Evolutionary conservation across 495 filamentous ascomycete genomes (phyloP).

Genomic region (Thermothielavioides terrestris): DNA sequence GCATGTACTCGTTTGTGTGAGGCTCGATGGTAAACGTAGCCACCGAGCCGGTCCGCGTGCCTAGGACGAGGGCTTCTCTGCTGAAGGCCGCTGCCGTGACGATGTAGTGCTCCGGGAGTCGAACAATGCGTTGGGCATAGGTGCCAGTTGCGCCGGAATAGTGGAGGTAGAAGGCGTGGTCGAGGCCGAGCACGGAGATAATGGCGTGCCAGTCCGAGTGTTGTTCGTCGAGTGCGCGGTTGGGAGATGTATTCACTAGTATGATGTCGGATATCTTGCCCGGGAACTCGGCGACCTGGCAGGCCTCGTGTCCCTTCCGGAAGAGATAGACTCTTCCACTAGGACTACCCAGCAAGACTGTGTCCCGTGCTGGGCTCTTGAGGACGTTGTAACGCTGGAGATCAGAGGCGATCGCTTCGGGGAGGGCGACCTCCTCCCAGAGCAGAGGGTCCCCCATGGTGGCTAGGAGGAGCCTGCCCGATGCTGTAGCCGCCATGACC

Average conservation of each 20-base stretch:
- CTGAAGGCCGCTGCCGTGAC: constrained; percentile 28
- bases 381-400: constrained; percentile 41
- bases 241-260: constrained; percentile 1
- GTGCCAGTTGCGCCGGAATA: constrained; percentile 1
- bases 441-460: constrained; percentile 20
- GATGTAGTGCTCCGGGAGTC: constrained; percentile 16
- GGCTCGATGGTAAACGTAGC: constrained; percentile 18
- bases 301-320: constrained; percentile 20
- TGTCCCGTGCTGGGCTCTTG: constrained; percentile 21
- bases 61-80: constrained; percentile 50
- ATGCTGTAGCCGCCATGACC: constrained; percentile 51
- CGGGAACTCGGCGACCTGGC: constrained; percentile 23
- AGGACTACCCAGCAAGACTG: constrained; percentile 45
- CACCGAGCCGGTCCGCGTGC: constrained; percentile 44
- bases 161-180: constrained; percentile 13
- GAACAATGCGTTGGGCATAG: constrained; percentile 7
- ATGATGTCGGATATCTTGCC: constrained; percentile 50
- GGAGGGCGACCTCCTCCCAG: constrained; percentile 35
- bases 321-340: constrained; percentile 47
- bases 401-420: constrained; percentile 21
- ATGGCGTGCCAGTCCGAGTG: constrained; percentile 13
- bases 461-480: constrained; percentile 52
- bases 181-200: constrained; percentile 18
- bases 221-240: background rate
- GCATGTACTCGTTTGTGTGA: constrained; percentile 3